Base-by-base conservation (phyloP, 2,329 filamentous ascomycete species). In the Hymenoscyphus fructigenus region DNA sequence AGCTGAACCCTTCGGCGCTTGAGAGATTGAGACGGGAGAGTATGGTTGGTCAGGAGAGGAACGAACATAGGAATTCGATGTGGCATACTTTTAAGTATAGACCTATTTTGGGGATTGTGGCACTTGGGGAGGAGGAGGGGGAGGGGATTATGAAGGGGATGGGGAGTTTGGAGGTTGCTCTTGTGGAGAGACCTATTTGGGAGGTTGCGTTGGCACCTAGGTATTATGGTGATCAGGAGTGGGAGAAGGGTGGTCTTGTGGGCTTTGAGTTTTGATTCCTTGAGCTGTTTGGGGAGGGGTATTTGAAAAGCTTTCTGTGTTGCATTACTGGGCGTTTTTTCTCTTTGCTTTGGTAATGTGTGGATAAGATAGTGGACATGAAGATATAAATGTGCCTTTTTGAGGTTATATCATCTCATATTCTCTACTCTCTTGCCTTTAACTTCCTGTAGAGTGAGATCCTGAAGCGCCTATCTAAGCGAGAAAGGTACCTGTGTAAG, bases 41-140 rank as follows among this genome's bases (percentile, higher is more conserved):
- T 38, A 67, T 69, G 15, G 66, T 56, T 5, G 68, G 70, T 5
- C 32, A 28, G 47, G 64, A 50, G 17, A 34, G 32, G n/a, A 60
- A 63, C 20, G 62, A 60, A 23, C 62, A 61, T 56, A 36, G 61
- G 28, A 61, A 65, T 60, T 64, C 63, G 26, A 26, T 50, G 44
- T 98, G 93, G 92, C 87, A 89, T 75, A 96, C 93, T 5, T 93
- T 91, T 82, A 96, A 96, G 78, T 99, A 98, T 78, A 85, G 93
- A 65, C 91, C 93, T n/a, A 93, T 99, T 71, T 82, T 99, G 67
- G 95, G 93, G 62, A 79, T 88, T 44, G 83, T 86, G 41, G 80
- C 81, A 55, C 77, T 84, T 68, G 70, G 62, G 62, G 69, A 55
- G 67, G 71, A 23, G 67, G 70, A 50, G 20, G 44, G 44, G 2